These are phyloP conservation scores for Mortierella alpina DNA, from an alignment of 192 early-diverging fungal species.

Conservation along the genomic window DNA sequence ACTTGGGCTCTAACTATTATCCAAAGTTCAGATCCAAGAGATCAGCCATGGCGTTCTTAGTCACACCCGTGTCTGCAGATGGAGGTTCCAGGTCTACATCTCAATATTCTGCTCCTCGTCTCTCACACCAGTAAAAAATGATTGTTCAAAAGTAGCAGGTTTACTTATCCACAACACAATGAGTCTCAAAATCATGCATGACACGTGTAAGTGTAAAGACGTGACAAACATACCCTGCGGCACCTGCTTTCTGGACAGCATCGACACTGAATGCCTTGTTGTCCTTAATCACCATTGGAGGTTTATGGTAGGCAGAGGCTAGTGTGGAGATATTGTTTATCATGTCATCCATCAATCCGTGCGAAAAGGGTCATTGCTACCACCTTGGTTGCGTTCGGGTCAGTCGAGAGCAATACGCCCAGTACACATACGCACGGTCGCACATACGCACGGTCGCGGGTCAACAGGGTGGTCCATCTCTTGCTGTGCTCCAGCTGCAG, in stretches of 20 bases:
- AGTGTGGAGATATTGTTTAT: slow-evolving; percentile 87
- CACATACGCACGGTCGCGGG: too few species aligned
- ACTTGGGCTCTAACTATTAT: slow-evolving; percentile 46
- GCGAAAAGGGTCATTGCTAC: slow-evolving; percentile 74
- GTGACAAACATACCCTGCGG: slow-evolving; percentile 41
- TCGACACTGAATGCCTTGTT: slow-evolving; percentile 69
- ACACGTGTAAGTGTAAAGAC: too few species aligned
- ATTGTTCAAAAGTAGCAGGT: background rate
- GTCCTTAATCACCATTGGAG: slow-evolving; percentile 81
- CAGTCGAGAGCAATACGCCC: slow-evolving; percentile 95
- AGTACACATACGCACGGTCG: slow-evolving; percentile 97
- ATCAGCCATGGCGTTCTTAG: slow-evolving; percentile 71
- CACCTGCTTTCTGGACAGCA: slow-evolving; percentile 58
- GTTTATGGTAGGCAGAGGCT: slow-evolving; percentile 95
- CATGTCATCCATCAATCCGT: slow-evolving; percentile 86
- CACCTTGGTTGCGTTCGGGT: slow-evolving; percentile 91
- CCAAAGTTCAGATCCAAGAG: slow-evolving; percentile 80
- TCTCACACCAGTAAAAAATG: slow-evolving; percentile 53
- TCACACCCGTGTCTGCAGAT: slow-evolving; percentile 57
- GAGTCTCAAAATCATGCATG: too few species aligned
- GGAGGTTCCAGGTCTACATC: slow-evolving; percentile 54
- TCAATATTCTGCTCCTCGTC: slow-evolving; percentile 55
- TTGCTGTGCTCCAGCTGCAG: slow-evolving; percentile 88
- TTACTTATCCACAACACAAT: too few species aligned
- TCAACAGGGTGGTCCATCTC: slow-evolving; percentile 94